Evolutionary conservation across 176 grass and related monocot genomes (phyloP).

Genomic region (Lolium rigidum): DNA sequence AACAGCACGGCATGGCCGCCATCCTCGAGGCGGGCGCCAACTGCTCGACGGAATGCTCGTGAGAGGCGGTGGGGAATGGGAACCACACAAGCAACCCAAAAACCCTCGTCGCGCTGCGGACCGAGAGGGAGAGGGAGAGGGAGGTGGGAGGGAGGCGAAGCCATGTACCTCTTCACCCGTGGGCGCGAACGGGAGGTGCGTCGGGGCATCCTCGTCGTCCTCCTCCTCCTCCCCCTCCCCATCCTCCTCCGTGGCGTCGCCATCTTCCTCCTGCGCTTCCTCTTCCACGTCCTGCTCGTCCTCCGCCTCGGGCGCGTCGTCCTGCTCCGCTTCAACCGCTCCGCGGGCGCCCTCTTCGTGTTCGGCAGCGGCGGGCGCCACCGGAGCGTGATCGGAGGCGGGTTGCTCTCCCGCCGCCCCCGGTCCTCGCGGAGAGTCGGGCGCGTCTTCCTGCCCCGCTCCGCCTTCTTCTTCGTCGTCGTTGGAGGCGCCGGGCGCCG

Average conservation of each 20-base stretch:
- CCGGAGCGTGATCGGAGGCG: not conserved
- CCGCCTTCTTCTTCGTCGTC: not conserved
- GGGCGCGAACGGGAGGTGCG: slow-evolving; percentile 79
- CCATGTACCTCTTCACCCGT: slow-evolving; percentile 75
- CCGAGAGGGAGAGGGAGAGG: not conserved
- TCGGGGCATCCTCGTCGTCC: slow-evolving; percentile 51
- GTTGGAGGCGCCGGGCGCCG: slow-evolving; percentile 14
- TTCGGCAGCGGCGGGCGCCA: not conserved
- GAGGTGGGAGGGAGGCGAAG: not conserved
- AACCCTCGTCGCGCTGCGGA: not conserved
- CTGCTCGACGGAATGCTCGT: slow-evolving; percentile 32
- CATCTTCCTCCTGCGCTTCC: not conserved
- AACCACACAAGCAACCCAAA: not conserved
- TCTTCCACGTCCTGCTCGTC: too few species aligned
- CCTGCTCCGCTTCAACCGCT: slow-evolving; percentile 17
- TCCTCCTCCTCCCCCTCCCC: not conserved
- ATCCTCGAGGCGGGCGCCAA: not conserved
- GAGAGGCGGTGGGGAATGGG: not conserved
- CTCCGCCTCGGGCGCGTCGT: not conserved
- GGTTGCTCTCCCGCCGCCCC: not conserved
- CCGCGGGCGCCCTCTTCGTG: not conserved
- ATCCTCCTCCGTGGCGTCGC: not conserved
- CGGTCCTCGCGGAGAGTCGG: not conserved
- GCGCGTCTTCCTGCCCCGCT: not conserved
- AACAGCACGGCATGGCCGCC: slow-evolving; percentile 11